These are phyloP conservation scores for Phytophthora fragariae DNA, from an alignment of 352 stramenopile species.

Conservation along the genomic window DNA sequence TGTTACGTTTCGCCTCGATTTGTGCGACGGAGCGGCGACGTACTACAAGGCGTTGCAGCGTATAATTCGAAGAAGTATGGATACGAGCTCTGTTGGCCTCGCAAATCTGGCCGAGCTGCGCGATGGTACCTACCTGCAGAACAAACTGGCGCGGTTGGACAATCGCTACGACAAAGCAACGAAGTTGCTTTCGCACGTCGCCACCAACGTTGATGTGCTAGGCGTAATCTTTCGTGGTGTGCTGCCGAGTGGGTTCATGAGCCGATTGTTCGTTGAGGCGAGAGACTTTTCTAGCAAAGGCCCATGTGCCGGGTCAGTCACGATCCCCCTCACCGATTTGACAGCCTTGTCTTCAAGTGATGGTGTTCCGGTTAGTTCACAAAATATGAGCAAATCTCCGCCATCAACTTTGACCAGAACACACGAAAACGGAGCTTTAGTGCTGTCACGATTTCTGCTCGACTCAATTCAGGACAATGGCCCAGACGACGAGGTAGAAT, in stretches of 20 bases:
- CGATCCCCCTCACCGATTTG: constrained; percentile 67
- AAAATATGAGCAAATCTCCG: constrained; percentile 8
- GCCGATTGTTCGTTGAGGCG: constrained; percentile 62
- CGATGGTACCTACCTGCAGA: constrained; percentile 66
- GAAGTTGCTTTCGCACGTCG: constrained; percentile 57
- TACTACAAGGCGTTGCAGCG: constrained; percentile 71
- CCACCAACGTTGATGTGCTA: constrained; percentile 71
- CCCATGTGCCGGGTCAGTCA: constrained; percentile 60
- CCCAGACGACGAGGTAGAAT: constrained; percentile 8
- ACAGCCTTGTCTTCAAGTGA: constrained; percentile 33
- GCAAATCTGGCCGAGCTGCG: constrained; percentile 64
- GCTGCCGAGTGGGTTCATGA: constrained; percentile 61
- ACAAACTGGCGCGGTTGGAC: constrained; percentile 60
- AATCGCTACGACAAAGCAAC: constrained; percentile 65
- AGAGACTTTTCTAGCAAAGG: constrained; percentile 72
- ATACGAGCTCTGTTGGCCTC: constrained; percentile 63
- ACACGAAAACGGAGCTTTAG: constrained; percentile 65
- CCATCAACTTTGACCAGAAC: constrained; percentile 33
- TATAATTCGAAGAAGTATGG: constrained; percentile 73
- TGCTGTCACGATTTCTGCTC: constrained; percentile 66
- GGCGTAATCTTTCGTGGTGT: constrained; percentile 65
- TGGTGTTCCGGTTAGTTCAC: constrained; percentile 17
- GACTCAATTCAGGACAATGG: constrained; percentile 21
- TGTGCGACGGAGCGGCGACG: constrained; percentile 61
- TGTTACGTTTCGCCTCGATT: constrained; percentile 68